phyloP scores from a whole-genome alignment of 768 basidiomycete species.

The Russula abietina region DNA sequence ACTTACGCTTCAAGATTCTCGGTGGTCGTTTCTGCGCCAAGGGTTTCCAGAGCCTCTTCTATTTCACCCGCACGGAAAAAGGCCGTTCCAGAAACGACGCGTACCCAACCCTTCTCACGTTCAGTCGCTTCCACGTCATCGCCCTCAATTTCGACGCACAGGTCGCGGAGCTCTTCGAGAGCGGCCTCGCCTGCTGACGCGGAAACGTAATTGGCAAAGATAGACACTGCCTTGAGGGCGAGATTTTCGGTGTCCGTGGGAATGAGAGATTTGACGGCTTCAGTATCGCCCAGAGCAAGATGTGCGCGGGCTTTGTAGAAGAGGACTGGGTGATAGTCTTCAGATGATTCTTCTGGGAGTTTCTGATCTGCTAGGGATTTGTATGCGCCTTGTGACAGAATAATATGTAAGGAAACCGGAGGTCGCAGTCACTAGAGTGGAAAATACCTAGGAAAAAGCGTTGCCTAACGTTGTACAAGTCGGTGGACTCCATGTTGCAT shows the following conservation, averaged over 20 bases:
- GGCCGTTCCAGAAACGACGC: conserved; percentile 80
- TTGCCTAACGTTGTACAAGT: conserved; percentile 64
- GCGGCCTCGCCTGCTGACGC: conserved; percentile 40
- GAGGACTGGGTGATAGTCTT: conserved; percentile 58
- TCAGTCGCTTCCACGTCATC: conserved; percentile 65
- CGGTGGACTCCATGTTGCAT: conserved; percentile 48
- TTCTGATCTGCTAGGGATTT: conserved; percentile 50
- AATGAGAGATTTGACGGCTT: conserved; percentile 51
- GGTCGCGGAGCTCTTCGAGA: conserved; percentile 78
- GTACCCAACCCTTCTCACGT: conserved; percentile 65
- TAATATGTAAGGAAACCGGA: neutral
- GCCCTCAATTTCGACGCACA: conserved; percentile 80
- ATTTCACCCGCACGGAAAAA: conserved; percentile 79
- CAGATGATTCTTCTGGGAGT: conserved; percentile 54
- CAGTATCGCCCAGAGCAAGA: conserved; percentile 60
- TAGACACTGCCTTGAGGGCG: conserved; percentile 60
- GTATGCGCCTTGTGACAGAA: conserved; percentile 50
- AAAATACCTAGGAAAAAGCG: conserved; percentile 65
- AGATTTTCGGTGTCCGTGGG: conserved; percentile 56
- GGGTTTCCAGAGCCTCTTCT: conserved; percentile 88
- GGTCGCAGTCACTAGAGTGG: neutral
- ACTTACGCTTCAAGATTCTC: conserved; percentile 86
- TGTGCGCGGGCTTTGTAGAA: conserved; percentile 75
- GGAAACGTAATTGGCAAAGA: conserved; percentile 65
- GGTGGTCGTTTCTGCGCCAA: conserved; percentile 58